A percentile compares a stretch with the other conserved stretches of the same genome.
Conservation (phyloP, 2,329 filamentous ascomycete genomes). For the Apiospora kogelbergensis region DNA sequence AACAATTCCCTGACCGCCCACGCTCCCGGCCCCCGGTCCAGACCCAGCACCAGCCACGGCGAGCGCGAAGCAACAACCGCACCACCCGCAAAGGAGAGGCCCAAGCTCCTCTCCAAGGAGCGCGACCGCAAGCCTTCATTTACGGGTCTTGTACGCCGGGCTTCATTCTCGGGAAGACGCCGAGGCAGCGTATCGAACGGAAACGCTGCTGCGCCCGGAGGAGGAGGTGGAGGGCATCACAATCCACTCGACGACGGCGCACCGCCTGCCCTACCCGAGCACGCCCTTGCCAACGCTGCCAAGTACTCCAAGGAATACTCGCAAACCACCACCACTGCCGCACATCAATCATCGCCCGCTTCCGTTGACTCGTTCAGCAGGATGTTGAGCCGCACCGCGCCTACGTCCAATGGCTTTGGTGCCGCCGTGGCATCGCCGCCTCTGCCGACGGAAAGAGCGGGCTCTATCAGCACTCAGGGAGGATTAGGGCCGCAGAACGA, state of each 20-base stretch:
- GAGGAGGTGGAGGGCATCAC: constrained; percentile 10
- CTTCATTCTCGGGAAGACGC: constrained; percentile 33
- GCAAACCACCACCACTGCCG: constrained; percentile 26
- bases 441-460: constrained; percentile 19
- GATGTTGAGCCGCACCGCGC: constrained; percentile 45
- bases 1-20: background rate
- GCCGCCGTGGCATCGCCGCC: constrained; percentile 24
- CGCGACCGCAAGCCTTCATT: constrained; percentile 48
- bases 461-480: background rate
- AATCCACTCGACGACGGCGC: constrained; percentile 42
- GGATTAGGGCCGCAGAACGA: constrained; percentile 41
- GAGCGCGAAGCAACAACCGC: background rate
- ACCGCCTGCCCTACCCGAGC: constrained; percentile 55
- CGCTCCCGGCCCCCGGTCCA: background rate
- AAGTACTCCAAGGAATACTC: constrained; percentile 37
- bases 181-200: constrained; percentile 41
- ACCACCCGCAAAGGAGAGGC: background rate
- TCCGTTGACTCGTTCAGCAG: constrained; percentile 39
- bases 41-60: constrained; percentile 9
- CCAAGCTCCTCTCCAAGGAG: constrained; percentile 1
- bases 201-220: background rate
- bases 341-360: constrained; percentile 24
- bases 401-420: constrained; percentile 33
- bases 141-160: constrained; percentile 12
- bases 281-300: constrained; percentile 49